These are phyloP conservation scores for Priceomyces carsonii DNA, from an alignment of 805 yeast genomes.

Conservation along the genomic window DNA sequence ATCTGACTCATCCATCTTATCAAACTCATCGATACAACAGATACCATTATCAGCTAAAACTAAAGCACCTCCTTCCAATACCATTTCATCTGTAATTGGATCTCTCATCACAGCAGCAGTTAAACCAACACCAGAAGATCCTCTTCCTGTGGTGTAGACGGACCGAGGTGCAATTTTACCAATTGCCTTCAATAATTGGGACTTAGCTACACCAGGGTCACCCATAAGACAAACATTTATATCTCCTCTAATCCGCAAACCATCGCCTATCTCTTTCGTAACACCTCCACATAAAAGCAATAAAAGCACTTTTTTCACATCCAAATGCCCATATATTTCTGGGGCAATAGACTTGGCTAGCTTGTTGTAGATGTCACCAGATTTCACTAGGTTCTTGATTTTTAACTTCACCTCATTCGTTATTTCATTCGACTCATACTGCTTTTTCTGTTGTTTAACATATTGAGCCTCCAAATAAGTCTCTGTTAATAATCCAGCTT, in stretches of 20 bases:
- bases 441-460: constrained; percentile 84
- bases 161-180: constrained; percentile 94
- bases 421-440: constrained; percentile 66
- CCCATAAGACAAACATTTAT: constrained; percentile 96
- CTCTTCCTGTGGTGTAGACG: constrained; percentile 96
- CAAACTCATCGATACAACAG: constrained; percentile 98
- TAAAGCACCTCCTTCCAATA: constrained; percentile 96
- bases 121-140: constrained; percentile 97
- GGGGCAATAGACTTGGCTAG: constrained; percentile 93
- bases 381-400: constrained; percentile 53
- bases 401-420: constrained; percentile 56
- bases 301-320: constrained; percentile 87
- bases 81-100: constrained; percentile 98
- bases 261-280: constrained; percentile 92
- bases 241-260: constrained; percentile 96
- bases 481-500: constrained; percentile 92
- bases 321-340: constrained; percentile 92
- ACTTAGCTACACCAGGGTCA: constrained; percentile 99
- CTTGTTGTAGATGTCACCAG: constrained; percentile 75
- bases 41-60: constrained; percentile 97
- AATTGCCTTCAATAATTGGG: constrained; percentile 89
- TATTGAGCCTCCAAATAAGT: constrained; percentile 88
- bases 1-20: constrained; percentile 96
- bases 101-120: constrained; percentile 99
- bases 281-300: constrained; percentile 92